phyloP scores from a whole-genome alignment of 768 basidiomycete species.

The Phlebiopsis gigantea region DNA sequence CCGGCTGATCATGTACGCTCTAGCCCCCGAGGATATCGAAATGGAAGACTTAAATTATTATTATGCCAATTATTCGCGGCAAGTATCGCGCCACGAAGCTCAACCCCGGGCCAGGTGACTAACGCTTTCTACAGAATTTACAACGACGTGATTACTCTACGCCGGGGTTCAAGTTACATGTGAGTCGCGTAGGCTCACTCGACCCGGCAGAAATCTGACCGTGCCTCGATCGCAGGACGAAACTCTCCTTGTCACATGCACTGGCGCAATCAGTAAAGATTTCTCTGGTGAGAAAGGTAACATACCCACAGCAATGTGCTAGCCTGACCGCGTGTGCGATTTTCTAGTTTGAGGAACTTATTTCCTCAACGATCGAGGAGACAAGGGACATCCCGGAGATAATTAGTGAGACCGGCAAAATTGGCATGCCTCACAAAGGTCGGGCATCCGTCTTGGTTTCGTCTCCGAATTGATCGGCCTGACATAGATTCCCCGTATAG shows the following conservation, averaged over 20 bases:
- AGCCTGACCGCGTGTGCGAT: neutral
- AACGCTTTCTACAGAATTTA: constrained; percentile 61
- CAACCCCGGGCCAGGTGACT: constrained; percentile 7
- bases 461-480: neutral
- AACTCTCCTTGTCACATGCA: constrained; percentile 90
- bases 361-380: constrained; percentile 90
- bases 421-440: constrained; percentile 85
- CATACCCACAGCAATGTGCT: neutral
- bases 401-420: constrained; percentile 92
- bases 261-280: constrained; percentile 97
- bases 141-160: constrained; percentile 94
- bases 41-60: constrained; percentile 98
- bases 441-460: neutral
- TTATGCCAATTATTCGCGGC: constrained; percentile 95
- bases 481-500: constrained; percentile 29
- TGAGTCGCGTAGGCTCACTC: constrained; percentile 34
- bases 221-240: constrained; percentile 59
- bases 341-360: constrained; percentile 83
- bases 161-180: constrained; percentile 96
- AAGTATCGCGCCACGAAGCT: constrained; percentile 19
- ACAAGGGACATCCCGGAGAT: constrained; percentile 94
- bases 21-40: constrained; percentile 84
- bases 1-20: neutral
- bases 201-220: constrained; percentile 4
- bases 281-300: constrained; percentile 57